Conservation (phyloP, 2,329 filamentous ascomycete species). For the Fusarium hostae region DNA sequence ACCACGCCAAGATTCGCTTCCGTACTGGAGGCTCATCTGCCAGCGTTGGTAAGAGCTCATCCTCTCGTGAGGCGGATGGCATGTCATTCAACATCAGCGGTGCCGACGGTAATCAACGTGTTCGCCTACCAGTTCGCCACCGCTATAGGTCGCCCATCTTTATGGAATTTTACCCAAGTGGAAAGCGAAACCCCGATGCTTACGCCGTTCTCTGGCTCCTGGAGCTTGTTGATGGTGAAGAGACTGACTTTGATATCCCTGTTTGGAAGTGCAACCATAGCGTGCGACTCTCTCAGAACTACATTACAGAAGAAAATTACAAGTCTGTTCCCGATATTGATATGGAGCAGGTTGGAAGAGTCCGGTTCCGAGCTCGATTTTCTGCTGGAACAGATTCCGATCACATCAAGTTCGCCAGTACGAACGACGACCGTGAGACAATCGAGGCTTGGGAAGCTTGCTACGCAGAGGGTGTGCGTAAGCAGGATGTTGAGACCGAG, state of each 20-base stretch:
- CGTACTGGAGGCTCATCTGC: conserved; percentile 87
- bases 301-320: conserved; percentile 84
- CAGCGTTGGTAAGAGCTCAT: conserved; percentile 71
- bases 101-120: conserved; percentile 52
- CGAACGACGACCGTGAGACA: conserved; percentile 91
- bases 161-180: conserved; percentile 80
- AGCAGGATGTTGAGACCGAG: conserved; percentile 75
- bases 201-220: conserved; percentile 89
- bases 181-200: conserved; percentile 76
- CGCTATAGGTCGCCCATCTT: conserved; percentile 91
- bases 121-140: conserved; percentile 87
- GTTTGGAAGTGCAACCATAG: conserved; percentile 86
- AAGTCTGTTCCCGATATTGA: conserved; percentile 76
- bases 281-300: conserved; percentile 86
- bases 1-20: conserved; percentile 80
- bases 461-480: conserved; percentile 84
- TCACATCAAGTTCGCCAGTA: conserved; percentile 83
- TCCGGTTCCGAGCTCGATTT: conserved; percentile 84
- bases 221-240: conserved; percentile 83
- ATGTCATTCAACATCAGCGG: conserved; percentile 62
- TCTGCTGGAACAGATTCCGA: conserved; percentile 90
- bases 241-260: conserved; percentile 83
- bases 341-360: conserved; percentile 81
- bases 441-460: conserved; percentile 96
- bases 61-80: conserved; percentile 67